phyloP scores from a whole-genome alignment of 176 grass and related monocot genomes.

The Hyparrhenia diplandra region DNA sequence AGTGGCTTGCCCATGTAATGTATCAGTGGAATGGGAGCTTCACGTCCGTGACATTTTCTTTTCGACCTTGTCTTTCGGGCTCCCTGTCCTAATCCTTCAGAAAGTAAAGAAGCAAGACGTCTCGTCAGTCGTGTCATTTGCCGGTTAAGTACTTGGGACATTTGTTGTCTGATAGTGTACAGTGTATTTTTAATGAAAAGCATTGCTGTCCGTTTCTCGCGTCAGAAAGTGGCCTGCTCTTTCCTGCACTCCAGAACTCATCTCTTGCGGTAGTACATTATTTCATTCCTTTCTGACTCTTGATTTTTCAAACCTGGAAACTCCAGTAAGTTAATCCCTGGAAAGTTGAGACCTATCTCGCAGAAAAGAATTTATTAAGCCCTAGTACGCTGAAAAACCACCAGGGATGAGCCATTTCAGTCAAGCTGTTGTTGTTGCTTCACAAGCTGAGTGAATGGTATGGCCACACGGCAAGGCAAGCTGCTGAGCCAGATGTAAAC shows the following conservation, averaged over 20 bases:
- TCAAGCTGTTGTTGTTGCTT: constrained; percentile 19
- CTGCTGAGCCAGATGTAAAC: not conserved
- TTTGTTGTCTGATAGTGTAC: not conserved
- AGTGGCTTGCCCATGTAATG: constrained; percentile 12
- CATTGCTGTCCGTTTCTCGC: constrained; percentile 22
- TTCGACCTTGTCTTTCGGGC: constrained; percentile 22
- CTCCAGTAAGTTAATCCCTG: not conserved
- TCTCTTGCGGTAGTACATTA: not conserved
- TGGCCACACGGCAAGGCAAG: constrained; percentile 16
- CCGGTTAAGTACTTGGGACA: constrained; percentile 27
- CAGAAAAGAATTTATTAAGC: no score
- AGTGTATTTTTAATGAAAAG: not conserved
- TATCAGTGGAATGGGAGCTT: constrained; percentile 24
- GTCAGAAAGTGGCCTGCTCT: constrained; percentile 10
- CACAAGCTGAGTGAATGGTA: not conserved
- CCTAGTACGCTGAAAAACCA: not conserved
- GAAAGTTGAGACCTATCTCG: not conserved
- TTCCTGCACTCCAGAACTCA: not conserved
- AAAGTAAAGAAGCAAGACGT: constrained; percentile 15
- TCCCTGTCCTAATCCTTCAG: constrained; percentile 6
- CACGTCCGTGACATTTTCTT: constrained; percentile 15
- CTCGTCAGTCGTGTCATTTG: constrained; percentile 42
- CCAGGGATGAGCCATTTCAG: not conserved
- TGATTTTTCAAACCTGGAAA: not conserved
- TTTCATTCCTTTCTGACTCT: not conserved